Evolutionary conservation across 352 stramenopile species (phyloP).

Genomic region (Peronospora belbahrii): DNA sequence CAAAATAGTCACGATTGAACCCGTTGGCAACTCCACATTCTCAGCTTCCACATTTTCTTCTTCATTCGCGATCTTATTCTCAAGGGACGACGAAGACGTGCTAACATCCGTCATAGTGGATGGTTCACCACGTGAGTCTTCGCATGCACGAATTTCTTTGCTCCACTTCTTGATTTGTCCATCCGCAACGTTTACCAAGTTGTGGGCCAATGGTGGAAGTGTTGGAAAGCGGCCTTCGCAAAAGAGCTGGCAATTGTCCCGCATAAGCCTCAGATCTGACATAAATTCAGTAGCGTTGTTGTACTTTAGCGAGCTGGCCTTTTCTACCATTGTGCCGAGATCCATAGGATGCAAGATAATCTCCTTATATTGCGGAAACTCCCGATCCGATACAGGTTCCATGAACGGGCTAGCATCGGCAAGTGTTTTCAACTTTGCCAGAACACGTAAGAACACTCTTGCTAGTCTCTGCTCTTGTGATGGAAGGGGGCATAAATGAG

Average conservation of each 20-base stretch:
- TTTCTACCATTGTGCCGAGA: conserved; percentile 45
- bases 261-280: conserved; percentile 58
- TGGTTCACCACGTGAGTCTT: conserved; percentile 21
- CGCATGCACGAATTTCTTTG: conserved; percentile 56
- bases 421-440: conserved; percentile 56
- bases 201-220: conserved; percentile 61
- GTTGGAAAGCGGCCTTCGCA: conserved; percentile 74
- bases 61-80: conserved; percentile 8
- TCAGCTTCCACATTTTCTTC: conserved; percentile 1
- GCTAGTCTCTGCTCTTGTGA: conserved; percentile 51
- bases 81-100: neutral
- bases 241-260: conserved; percentile 74
- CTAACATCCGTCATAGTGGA: conserved; percentile 12
- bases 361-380: conserved; percentile 82
- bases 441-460: conserved; percentile 49
- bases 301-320: conserved; percentile 55
- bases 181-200: conserved; percentile 60
- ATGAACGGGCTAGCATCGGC: conserved; percentile 62
- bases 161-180: conserved; percentile 55
- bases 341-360: conserved; percentile 75
- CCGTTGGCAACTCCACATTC: conserved; percentile 10
- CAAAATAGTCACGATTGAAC: conserved; percentile 52
- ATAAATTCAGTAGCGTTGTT: conserved; percentile 45
- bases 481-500: conserved; percentile 53
- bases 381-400: conserved; percentile 66